A percentile compares a stretch with the other conserved stretches of the same genome.
Evolutionary conservation across 352 stramenopile genomes (phyloP).

Genomic region (Peronosclerospora sorghi): DNA sequence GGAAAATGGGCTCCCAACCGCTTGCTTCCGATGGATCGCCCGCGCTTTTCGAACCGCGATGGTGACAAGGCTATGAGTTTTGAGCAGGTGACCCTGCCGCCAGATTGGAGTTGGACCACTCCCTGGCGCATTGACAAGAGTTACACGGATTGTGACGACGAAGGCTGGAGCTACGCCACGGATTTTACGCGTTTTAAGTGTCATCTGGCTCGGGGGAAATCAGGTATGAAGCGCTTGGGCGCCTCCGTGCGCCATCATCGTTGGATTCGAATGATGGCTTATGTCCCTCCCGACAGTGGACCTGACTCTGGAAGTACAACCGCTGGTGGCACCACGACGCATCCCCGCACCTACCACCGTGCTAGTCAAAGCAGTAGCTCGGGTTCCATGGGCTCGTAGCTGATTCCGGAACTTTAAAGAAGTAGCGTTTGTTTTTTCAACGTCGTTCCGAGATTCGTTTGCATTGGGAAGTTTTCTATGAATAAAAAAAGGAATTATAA

Average conservation of each 20-base stretch:
- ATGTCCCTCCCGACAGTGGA: slow-evolving; percentile 40
- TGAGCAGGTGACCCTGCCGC: too few species aligned
- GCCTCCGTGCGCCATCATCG: too few species aligned
- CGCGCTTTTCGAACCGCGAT: slow-evolving; percentile 71
- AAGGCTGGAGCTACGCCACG: too few species aligned
- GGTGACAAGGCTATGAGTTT: slow-evolving; percentile 66
- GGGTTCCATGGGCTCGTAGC: too few species aligned
- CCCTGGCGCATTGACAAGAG: slow-evolving; percentile 82
- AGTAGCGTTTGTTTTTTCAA: too few species aligned
- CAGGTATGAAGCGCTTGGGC: slow-evolving; percentile 77
- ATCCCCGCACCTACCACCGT: slow-evolving; percentile 13
- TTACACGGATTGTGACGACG: slow-evolving; percentile 84
- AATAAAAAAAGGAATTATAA: too few species aligned
- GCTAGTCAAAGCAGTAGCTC: slow-evolving; percentile 19
- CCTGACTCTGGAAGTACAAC: slow-evolving; percentile 8
- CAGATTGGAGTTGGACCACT: slow-evolving; percentile 78
- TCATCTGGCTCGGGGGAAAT: slow-evolving; percentile 68
- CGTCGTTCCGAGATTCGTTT: too few species aligned
- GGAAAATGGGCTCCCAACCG: slow-evolving; percentile 75
- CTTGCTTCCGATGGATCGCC: slow-evolving; percentile 69
- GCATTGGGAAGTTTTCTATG: too few species aligned
- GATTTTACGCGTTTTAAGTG: slow-evolving; percentile 81
- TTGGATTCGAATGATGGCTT: slow-evolving; percentile 83
- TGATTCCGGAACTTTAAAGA: too few species aligned
- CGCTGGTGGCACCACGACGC: neutral